These are phyloP conservation scores for Cicer bijugum DNA, from an alignment of 306 rosid genomes.

Conservation along the genomic window DNA sequence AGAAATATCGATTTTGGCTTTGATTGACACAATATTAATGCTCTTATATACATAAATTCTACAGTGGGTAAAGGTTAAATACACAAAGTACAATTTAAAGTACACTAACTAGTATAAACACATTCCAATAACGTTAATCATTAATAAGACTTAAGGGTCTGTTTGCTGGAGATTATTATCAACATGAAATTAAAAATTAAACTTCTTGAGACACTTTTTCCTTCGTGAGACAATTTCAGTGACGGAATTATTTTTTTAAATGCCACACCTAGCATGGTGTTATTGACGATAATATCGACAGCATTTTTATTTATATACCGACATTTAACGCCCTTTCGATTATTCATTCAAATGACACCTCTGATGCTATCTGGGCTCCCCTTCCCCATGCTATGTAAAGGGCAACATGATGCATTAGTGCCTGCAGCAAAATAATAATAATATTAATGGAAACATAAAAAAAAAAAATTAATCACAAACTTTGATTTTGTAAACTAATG, in stretches of 20 bases:
- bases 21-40: neutral
- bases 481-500: neutral
- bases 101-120: slow-evolving; percentile 8
- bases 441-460: slow-evolving; percentile 11
- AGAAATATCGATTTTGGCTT: neutral
- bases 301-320: neutral
- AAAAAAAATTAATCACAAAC: neutral
- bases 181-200: neutral
- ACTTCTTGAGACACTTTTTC: neutral
- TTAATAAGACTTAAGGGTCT: slow-evolving; percentile 1
- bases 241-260: neutral
- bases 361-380: slow-evolving; percentile 84
- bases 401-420: slow-evolving; percentile 84
- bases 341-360: slow-evolving; percentile 61
- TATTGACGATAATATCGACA: neutral
- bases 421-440: slow-evolving; percentile 51
- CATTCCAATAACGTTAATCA: neutral
- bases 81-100: neutral
- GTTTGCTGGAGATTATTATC: neutral
- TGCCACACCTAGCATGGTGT: neutral
- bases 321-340: slow-evolving; percentile 17
- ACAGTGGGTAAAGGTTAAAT: neutral
- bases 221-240: neutral
- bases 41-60: neutral
- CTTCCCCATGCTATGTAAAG: slow-evolving; percentile 84